Evolutionary conservation across 2,329 filamentous ascomycete species (phyloP), one percentile per base, ranked within the genome.

Genomic region (Colletotrichum sp.): DNA sequence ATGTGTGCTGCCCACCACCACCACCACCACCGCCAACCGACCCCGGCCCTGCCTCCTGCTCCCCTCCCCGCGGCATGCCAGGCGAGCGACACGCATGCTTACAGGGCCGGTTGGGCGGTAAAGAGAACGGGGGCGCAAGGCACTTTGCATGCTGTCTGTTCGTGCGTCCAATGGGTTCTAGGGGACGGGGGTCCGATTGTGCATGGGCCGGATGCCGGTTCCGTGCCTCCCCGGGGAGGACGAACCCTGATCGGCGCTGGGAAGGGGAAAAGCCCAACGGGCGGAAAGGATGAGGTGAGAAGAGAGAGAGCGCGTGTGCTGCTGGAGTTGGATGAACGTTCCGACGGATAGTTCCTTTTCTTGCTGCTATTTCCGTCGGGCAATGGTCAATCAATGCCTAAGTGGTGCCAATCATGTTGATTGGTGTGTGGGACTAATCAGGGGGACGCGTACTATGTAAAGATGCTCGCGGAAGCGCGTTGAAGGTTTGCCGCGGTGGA

Each of bases 241-340:
- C 55, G 68, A 70, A 70, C 68, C 68, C 57, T 70, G 68, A 63
- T 70, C 68, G 68, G 62, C 68, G 68, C 57, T 70, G 68, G 68
- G 68, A 59, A 28, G n/a, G 18, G 21, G 13, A 8, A 34, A n/a
- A 39, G 39, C 18, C 18, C 39, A 49, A 49, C 39, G 39, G 39
- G 39, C 39, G 39, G 39, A 49, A 12, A 49, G 39, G 9, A n/a
- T 49, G 39, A 49, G 9, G 39, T 49, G 39, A 49, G 39, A 49
- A 49, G 39, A 49, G 39, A 49, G 39, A 10, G 39, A 49, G 39
- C 18, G 39, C 0, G 39, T 49, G 39, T n/a, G 39, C 39, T 49
- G 39, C 39, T 44, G 39, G 39, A 44, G 39, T 44, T 18, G 39
- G 39, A n/a, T 44, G 5, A 49, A 44, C 18, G 39, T 5, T n/a